A percentile compares a stretch with the other conserved stretches of the same genome.
These are phyloP conservation scores for Botrytis pseudocinerea DNA, from an alignment of 2,329 filamentous ascomycete genomes.

Conservation along the genomic window DNA sequence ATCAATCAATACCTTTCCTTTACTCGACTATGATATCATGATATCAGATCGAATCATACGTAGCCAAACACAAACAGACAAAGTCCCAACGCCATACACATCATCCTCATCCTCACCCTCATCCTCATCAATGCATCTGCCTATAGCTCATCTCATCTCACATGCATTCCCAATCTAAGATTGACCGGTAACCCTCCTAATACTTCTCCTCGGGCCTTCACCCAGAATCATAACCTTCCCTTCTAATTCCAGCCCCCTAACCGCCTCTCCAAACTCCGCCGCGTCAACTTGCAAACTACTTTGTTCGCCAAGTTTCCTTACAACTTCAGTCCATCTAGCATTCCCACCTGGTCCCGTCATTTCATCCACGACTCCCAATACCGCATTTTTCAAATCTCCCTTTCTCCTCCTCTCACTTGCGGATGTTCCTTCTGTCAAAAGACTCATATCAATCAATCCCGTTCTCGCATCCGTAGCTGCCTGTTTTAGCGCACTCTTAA, in stretches of 20 bases:
- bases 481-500: conserved; percentile 92
- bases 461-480: conserved; percentile 91
- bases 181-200: conserved; percentile 70
- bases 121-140: not conserved
- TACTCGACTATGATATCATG: conserved; percentile 1
- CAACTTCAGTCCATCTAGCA: conserved; percentile 78
- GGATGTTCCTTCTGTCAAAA: conserved; percentile 92
- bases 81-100: conserved; percentile 17
- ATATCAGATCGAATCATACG: not conserved
- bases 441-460: conserved; percentile 93
- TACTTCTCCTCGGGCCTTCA: conserved; percentile 78
- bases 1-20: conserved; percentile 8
- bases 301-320: conserved; percentile 69
- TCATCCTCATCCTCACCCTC: not conserved
- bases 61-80: not conserved
- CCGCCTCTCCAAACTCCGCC: conserved; percentile 78
- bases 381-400: conserved; percentile 79
- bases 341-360: conserved; percentile 66
- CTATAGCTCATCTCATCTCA: not conserved
- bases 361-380: conserved; percentile 77
- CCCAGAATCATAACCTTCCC: conserved; percentile 77
- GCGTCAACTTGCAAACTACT: conserved; percentile 71
- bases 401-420: conserved; percentile 80
- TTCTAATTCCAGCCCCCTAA: conserved; percentile 80
- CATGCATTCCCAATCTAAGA: conserved; percentile 35